A percentile compares a stretch with the other conserved stretches of the same genome.
phyloP scores from a whole-genome alignment of 2,329 filamentous ascomycete species.

The Blumeria hordei region DNA sequence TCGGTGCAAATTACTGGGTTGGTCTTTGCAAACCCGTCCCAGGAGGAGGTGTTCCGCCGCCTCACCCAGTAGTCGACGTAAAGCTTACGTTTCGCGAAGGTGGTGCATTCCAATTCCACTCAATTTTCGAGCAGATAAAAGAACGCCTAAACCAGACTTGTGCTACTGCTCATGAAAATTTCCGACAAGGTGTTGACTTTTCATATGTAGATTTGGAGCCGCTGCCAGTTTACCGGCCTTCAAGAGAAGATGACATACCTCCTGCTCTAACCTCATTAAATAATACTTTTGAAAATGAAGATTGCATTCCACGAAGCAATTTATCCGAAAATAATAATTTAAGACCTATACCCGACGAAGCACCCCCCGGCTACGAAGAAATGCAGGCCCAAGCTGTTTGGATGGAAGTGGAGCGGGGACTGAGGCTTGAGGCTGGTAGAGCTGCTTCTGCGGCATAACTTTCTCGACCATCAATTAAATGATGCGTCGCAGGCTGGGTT shows the following conservation, averaged over 20 bases:
- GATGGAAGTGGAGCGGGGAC: conserved; percentile 37
- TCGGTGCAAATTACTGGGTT: conserved; percentile 79
- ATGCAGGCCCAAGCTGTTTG: conserved; percentile 48
- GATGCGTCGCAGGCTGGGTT: too few species aligned
- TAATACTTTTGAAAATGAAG: conserved; percentile 8
- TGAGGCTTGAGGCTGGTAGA: conserved; percentile 21
- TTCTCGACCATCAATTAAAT: too few species aligned
- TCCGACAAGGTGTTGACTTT: conserved; percentile 29
- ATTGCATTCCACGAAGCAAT: conserved; percentile 8
- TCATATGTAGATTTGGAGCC: conserved; percentile 58
- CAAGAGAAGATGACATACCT: conserved; percentile 6
- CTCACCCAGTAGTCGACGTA: conserved; percentile 50
- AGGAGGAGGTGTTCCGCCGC: conserved; percentile 57
- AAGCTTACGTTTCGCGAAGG: conserved; percentile 85
- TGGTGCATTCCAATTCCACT: conserved; percentile 79
- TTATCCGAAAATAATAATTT: conserved; percentile 4
- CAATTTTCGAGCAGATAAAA: conserved; percentile 59
- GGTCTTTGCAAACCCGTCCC: conserved; percentile 57
- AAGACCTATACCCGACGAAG: conserved; percentile 32
- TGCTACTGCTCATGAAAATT: conserved; percentile 45
- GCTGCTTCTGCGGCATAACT: background rate
- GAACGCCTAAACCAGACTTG: conserved; percentile 63
- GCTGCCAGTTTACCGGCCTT: conserved; percentile 63
- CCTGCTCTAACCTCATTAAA: conserved; percentile 6
- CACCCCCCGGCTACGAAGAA: conserved; percentile 80